A percentile compares a stretch with the other conserved stretches of the same genome.
phyloP scores from a whole-genome alignment of 805 yeast genomes.

The Komagataella pastoris region DNA sequence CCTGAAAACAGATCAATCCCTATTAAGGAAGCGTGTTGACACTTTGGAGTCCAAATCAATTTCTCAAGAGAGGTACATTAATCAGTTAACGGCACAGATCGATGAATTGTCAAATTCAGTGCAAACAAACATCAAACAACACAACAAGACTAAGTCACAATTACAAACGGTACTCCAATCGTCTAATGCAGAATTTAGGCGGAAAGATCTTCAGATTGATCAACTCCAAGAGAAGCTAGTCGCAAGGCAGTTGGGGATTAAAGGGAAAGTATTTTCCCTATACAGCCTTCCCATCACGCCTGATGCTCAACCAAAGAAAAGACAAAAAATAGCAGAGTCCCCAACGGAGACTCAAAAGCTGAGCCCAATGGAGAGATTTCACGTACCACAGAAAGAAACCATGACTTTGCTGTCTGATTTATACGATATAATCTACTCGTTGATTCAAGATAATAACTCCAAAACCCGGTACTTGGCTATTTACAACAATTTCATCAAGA shows the following conservation, averaged over 20 bases:
- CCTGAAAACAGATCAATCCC: not conserved
- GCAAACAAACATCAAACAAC: not conserved
- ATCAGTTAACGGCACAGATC: not conserved
- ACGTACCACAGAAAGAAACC: not conserved
- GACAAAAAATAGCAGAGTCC: not conserved
- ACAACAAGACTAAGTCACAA: not conserved
- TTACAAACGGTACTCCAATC: not conserved
- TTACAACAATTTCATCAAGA: not conserved
- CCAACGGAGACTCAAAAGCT: not conserved
- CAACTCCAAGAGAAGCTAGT: not conserved
- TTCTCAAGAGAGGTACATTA: not conserved
- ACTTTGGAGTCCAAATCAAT: not conserved
- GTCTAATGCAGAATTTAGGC: not conserved
- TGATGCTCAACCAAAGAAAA: not conserved
- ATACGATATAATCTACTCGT: not conserved
- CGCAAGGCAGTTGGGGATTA: not conserved
- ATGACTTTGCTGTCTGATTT: not conserved
- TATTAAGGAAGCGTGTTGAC: not conserved
- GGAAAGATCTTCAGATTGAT: not conserved
- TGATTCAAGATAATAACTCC: not conserved
- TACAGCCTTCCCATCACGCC: not conserved
- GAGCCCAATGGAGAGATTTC: not conserved
- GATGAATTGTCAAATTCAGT: too few relatives aligned
- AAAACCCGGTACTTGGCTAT: not conserved
- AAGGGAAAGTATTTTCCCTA: not conserved